Percentiles rank a stretch among this genome's conserved stretches.
These are phyloP conservation scores for Boletus fagicola DNA, from an alignment of 768 basidiomycete genomes.

Conservation along the genomic window DNA sequence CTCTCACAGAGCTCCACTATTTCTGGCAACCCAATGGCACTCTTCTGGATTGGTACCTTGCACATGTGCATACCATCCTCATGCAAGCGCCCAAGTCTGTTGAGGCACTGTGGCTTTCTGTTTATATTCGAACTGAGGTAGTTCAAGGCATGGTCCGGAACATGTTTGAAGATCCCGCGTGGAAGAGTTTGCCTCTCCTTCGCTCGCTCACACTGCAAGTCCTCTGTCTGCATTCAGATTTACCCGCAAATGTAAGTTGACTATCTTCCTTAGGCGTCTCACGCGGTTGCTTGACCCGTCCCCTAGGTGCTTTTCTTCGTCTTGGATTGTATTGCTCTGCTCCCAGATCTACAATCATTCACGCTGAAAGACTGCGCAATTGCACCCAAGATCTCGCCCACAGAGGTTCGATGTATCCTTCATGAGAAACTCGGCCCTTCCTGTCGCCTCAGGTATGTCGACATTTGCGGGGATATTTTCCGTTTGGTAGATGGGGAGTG, in stretches of 20 bases:
- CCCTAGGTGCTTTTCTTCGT: background rate
- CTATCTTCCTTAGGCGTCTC: background rate
- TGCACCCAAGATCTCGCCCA: background rate
- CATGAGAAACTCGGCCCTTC: background rate
- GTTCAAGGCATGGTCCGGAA: background rate
- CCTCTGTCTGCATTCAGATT: too few species aligned
- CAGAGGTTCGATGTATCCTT: background rate
- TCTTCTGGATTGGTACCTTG: too few species aligned
- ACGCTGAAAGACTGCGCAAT: background rate
- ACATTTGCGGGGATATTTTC: background rate
- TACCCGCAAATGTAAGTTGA: background rate
- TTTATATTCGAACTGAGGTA: background rate
- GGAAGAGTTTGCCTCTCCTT: slow-evolving; percentile 5
- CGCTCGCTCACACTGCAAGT: slow-evolving; percentile 6
- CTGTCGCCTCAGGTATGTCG: slow-evolving; percentile 1
- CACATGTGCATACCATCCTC: background rate
- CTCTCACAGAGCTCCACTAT: slow-evolving; percentile 4
- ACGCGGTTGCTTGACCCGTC: background rate
- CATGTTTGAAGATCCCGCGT: background rate
- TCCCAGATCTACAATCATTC: slow-evolving; percentile 1
- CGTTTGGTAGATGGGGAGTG: slow-evolving; percentile 10
- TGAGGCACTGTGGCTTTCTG: background rate
- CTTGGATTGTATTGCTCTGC: background rate
- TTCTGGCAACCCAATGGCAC: too few species aligned
- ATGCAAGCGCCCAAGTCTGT: background rate